Percentiles rank a stretch among this genome's conserved stretches.
These are phyloP conservation scores for Diaporthe destruens DNA, from an alignment of 2,329 filamentous ascomycete species.

Conservation along the genomic window DNA sequence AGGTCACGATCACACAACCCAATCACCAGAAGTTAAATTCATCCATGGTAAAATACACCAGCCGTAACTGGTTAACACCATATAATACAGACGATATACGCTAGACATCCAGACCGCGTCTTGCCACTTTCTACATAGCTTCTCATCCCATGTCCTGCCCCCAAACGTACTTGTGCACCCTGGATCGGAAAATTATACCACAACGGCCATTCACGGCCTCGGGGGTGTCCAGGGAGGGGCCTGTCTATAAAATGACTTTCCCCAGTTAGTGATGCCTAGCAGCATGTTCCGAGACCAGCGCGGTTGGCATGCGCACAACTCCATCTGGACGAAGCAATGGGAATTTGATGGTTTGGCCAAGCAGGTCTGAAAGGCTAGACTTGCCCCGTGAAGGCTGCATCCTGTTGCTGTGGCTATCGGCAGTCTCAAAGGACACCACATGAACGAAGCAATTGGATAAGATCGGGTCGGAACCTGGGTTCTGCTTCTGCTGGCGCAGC, in stretches of 20 bases:
- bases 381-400: not conserved
- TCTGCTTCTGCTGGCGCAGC: not conserved
- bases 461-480: too few species aligned
- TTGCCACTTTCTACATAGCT: not conserved
- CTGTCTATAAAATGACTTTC: not conserved
- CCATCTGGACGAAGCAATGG: not conserved
- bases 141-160: constrained; percentile 4
- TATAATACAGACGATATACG: constrained; percentile 13
- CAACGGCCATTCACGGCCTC: not conserved
- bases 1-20: constrained; percentile 5
- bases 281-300: constrained; percentile 12
- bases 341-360: not conserved
- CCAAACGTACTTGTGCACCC: not conserved
- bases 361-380: not conserved
- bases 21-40: constrained; percentile 7
- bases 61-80: not conserved
- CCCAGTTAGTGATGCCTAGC: not conserved
- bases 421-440: not conserved
- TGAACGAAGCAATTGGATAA: not conserved
- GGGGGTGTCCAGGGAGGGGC: not conserved
- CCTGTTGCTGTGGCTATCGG: not conserved
- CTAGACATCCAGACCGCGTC: not conserved
- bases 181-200: constrained; percentile 15
- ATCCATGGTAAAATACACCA: not conserved
- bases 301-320: not conserved